phyloP scores from a whole-genome alignment of 2,329 filamentous ascomycete genomes.

The Thelonectria rubi region DNA sequence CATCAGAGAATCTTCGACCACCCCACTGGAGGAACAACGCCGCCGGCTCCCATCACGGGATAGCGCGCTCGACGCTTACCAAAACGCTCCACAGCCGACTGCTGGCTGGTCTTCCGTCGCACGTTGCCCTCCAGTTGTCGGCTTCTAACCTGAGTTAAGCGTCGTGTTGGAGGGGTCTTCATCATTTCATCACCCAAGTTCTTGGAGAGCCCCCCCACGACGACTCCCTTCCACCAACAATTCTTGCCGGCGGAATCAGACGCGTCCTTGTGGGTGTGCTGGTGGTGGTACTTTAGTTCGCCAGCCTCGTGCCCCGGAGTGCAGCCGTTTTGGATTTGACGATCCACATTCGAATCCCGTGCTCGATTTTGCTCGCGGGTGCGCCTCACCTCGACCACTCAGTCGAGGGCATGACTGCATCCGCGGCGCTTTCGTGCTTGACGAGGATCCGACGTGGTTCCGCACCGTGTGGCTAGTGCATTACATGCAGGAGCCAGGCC shows the following conservation, averaged over 20 bases:
- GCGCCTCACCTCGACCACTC: constrained; percentile 24
- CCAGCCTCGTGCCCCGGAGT: constrained; percentile 36
- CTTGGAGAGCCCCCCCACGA: constrained; percentile 24
- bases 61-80: constrained; percentile 38
- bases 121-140: constrained; percentile 26
- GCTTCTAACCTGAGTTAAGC: constrained; percentile 42
- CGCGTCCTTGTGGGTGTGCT: constrained; percentile 7
- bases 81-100: constrained; percentile 32
- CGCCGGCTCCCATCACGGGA: constrained; percentile 31
- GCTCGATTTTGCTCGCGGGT: constrained; percentile 15
- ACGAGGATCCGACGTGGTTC: constrained; percentile 19
- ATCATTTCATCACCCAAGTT: constrained; percentile 33
- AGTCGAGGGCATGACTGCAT: constrained; percentile 12
- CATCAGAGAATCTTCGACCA: constrained; percentile 31
- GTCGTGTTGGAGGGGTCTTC: constrained; percentile 32
- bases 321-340: constrained; percentile 28
- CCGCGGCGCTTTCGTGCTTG: constrained; percentile 21
- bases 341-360: constrained; percentile 26
- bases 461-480: constrained; percentile 38
- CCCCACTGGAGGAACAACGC: constrained; percentile 38
- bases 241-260: constrained; percentile 24
- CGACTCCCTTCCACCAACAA: constrained; percentile 34
- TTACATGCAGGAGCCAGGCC: constrained; percentile 29
- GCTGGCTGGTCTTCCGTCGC: constrained; percentile 23
- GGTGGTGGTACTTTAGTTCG: constrained; percentile 1